Base-by-base conservation (phyloP, 1,139 yeast species). In the Yamadazyma atlantica region DNA sequence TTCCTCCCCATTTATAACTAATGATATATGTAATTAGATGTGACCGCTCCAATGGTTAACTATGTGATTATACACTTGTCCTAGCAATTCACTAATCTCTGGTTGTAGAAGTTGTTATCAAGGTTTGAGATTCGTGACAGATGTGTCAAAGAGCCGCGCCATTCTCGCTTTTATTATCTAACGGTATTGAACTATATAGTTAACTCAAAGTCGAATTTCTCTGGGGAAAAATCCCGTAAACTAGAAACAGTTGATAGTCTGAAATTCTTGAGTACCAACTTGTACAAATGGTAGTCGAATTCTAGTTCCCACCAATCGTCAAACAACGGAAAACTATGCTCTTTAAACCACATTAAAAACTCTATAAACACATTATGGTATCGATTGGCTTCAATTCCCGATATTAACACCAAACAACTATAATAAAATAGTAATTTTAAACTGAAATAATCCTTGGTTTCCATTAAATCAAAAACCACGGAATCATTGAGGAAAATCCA, bases 291-390 rank as follows among this genome's bases (percentile, higher is more conserved):
- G 3, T 24, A 3, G 12, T 29, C 32, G 14, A 19, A 12, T 4
- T 29, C 39, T 22, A 18, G 19, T 25, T 18, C 12, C 23, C 30
- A 22, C 10, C 5, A 10, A 5, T 21, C 35, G 28, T 24, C 24
- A 8, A 18, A 28, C 6, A 28, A 8, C 7, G 7, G n/a, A 16
- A 15, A 28, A 8, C 13, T 28, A 28, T 28, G 10, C n/a, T 4
- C 34, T 33, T 43, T 53, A 43, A 41, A 64, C 55, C 55, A 50
- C 2, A 31, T 18, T 2, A 54, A 38, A 37, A 39, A 63, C 18
- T 61, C 62, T 13, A 44, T 25, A 57, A 66, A 59, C 24, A 61
- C 46, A 34, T 51, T 57, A 21, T 43, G 51, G 2, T 54, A 27
- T 29, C 44, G 46, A 8, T 17, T 30, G 3, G 25, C 30, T 14